A percentile compares a stretch with the other conserved stretches of the same genome.
Evolutionary conservation across 2,329 filamentous ascomycete species (phyloP).

Genomic region (Endoconidiophora polonica): DNA sequence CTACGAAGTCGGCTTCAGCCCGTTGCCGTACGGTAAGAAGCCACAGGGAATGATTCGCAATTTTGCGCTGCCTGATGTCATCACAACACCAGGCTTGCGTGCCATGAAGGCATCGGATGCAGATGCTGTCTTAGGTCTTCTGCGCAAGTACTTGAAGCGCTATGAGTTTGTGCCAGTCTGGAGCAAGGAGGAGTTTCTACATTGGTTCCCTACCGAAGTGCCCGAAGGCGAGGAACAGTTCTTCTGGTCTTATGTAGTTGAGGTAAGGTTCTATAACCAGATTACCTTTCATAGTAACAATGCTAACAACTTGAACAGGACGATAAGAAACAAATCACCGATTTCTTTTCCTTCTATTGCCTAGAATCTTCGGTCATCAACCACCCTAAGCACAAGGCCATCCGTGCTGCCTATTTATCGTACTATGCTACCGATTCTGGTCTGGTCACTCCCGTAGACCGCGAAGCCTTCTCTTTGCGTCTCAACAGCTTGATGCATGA

Average conservation of each 20-base stretch:
- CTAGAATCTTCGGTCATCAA: conserved; percentile 87
- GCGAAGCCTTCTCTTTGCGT: conserved; percentile 51
- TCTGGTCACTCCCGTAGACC: conserved; percentile 39
- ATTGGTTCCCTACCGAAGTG: conserved; percentile 58
- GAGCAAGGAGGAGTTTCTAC: conserved; percentile 60
- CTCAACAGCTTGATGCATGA: conserved; percentile 71
- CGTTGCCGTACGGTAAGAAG: conserved; percentile 67
- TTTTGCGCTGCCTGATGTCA: conserved; percentile 64
- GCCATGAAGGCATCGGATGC: conserved; percentile 67
- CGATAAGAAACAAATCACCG: conserved; percentile 65
- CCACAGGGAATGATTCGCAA: conserved; percentile 71
- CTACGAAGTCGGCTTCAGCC: conserved; percentile 86
- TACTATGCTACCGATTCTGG: conserved; percentile 85
- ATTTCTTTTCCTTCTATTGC: conserved; percentile 94
- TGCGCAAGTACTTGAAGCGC: conserved; percentile 60
- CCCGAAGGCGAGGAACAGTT: conserved; percentile 61
- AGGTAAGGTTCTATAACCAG: conserved; percentile 28
- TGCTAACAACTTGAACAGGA: conserved; percentile 21
- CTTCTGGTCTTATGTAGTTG: conserved; percentile 86
- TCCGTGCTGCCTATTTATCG: conserved; percentile 88
- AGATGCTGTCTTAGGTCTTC: conserved; percentile 53
- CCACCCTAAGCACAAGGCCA: conserved; percentile 56
- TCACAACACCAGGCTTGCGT: conserved; percentile 58
- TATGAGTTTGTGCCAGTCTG: conserved; percentile 79
- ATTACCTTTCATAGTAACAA: background rate